These are phyloP conservation scores for Glaciozyma martinii DNA, from an alignment of 768 basidiomycete genomes.

Conservation along the genomic window DNA sequence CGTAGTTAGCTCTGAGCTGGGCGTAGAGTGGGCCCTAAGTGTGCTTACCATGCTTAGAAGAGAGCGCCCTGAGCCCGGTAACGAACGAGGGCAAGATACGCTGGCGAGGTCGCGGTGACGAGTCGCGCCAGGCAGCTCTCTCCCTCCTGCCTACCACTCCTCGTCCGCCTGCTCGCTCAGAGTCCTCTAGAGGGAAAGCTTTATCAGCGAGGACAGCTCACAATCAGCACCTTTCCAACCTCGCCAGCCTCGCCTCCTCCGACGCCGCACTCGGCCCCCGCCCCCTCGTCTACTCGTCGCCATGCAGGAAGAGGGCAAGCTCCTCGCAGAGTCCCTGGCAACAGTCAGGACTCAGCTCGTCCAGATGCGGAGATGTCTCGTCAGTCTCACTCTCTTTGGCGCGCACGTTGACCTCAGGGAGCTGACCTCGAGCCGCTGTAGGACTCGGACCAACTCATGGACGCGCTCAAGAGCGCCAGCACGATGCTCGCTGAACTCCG, in stretches of 20 bases:
- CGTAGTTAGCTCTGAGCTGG: too few relatives aligned
- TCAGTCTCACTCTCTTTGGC: slow-evolving; percentile 2
- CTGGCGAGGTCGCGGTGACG: too few relatives aligned
- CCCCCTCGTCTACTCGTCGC: not conserved
- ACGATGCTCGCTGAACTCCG: slow-evolving; percentile 94
- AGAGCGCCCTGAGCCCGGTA: too few relatives aligned
- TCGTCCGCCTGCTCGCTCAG: not conserved
- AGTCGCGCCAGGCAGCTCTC: too few relatives aligned
- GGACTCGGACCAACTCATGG: slow-evolving; percentile 97
- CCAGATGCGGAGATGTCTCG: slow-evolving; percentile 30
- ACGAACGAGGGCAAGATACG: too few relatives aligned
- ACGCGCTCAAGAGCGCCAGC: slow-evolving; percentile 92
- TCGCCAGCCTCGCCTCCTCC: not conserved
- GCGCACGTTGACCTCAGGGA: not conserved
- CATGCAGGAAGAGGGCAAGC: slow-evolving; percentile 14
- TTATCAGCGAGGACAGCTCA: too few relatives aligned
- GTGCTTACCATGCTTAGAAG: too few relatives aligned
- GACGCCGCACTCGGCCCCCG: not conserved
- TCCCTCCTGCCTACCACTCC: not conserved
- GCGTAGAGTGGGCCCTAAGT: too few relatives aligned
- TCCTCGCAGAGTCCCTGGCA: slow-evolving; percentile 22
- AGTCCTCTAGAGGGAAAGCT: not conserved
- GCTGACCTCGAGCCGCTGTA: slow-evolving; percentile 36
- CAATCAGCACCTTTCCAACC: not conserved
- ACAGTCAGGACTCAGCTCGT: slow-evolving; percentile 30